Percentiles rank a stretch among this genome's conserved stretches.
Evolutionary conservation across 2,329 filamentous ascomycete genomes (phyloP).

Genomic region (Fusarium sp.): DNA sequence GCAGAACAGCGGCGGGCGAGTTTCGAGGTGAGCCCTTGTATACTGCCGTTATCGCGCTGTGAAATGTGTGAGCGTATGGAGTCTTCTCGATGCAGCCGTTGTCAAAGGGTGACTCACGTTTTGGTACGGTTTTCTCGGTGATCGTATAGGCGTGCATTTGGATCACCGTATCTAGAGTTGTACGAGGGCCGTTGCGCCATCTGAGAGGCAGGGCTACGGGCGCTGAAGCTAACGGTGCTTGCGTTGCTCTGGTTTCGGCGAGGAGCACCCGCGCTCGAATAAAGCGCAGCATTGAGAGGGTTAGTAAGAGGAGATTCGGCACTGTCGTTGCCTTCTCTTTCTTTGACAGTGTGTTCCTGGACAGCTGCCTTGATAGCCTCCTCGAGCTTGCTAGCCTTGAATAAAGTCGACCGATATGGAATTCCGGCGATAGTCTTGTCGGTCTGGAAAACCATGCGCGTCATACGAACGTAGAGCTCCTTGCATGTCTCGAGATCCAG

Average conservation of each 20-base stretch:
- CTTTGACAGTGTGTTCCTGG: constrained; percentile 83
- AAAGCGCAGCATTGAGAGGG: constrained; percentile 59
- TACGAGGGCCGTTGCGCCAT: constrained; percentile 65
- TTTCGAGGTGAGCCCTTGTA: constrained; percentile 85
- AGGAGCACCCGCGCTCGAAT: constrained; percentile 61
- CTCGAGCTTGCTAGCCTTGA: constrained; percentile 96
- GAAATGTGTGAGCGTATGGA: constrained; percentile 29
- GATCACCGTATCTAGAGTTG: constrained; percentile 79
- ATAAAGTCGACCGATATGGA: constrained; percentile 92
- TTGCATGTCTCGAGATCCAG: constrained; percentile 98
- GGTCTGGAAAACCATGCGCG: constrained; percentile 94
- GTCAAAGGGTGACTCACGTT: constrained; percentile 74
- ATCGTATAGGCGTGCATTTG: constrained; percentile 91
- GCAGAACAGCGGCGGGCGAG: constrained; percentile 79
- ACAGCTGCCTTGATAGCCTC: constrained; percentile 94
- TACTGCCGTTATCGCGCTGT: constrained; percentile 90
- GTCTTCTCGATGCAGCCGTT: background rate
- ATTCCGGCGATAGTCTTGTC: constrained; percentile 98
- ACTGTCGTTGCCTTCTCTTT: constrained; percentile 86
- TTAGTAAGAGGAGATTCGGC: constrained; percentile 57
- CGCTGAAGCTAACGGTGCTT: constrained; percentile 86
- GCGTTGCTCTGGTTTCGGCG: constrained; percentile 82
- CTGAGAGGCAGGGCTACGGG: constrained; percentile 72
- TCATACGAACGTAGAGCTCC: constrained; percentile 96
- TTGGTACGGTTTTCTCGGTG: constrained; percentile 88